Conservation (phyloP, 2,329 filamentous ascomycete species). For the Colletotrichum eremochloae region DNA sequence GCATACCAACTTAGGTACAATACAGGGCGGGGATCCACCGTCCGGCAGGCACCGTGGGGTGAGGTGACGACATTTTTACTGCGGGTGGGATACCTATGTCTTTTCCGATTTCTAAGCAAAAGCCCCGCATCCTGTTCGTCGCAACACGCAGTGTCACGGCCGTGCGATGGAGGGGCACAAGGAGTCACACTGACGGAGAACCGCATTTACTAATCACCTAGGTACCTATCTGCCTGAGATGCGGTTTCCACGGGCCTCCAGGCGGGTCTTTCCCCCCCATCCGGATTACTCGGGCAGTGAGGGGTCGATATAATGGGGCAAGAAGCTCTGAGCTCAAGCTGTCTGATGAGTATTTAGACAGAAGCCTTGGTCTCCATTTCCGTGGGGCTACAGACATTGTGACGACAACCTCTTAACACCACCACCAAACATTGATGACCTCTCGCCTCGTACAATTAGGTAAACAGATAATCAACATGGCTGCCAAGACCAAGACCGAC, state of each 20-base stretch:
- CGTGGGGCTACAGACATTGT: not conserved
- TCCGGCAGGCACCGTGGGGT: not conserved
- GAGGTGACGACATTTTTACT: constrained; percentile 19
- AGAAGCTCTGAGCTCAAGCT: constrained; percentile 1
- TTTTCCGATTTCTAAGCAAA: constrained; percentile 38
- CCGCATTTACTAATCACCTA: not conserved
- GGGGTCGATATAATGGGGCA: constrained; percentile 21
- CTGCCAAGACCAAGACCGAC: constrained; percentile 62
- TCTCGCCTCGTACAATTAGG: constrained; percentile 29
- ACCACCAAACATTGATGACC: constrained; percentile 26
- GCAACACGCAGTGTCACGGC: not conserved
- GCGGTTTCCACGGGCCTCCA: constrained; percentile 8
- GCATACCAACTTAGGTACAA: too few relatives aligned
- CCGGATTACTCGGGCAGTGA: constrained; percentile 21
- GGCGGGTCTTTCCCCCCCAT: constrained; percentile 4
- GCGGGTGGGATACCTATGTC: too few relatives aligned
- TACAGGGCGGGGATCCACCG: not conserved
- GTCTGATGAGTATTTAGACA: constrained; percentile 29
- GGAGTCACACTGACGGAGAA: constrained; percentile 35
- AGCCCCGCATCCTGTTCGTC: constrained; percentile 1
- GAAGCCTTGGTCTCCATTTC: constrained; percentile 1
- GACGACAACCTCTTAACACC: not conserved
- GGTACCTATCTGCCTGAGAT: too few relatives aligned
- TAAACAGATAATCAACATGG: constrained; percentile 54
- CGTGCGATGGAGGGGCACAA: constrained; percentile 9